Evolutionary conservation across 148 eudicot genomes (phyloP).

Genomic region (Camellia sinensis): DNA sequence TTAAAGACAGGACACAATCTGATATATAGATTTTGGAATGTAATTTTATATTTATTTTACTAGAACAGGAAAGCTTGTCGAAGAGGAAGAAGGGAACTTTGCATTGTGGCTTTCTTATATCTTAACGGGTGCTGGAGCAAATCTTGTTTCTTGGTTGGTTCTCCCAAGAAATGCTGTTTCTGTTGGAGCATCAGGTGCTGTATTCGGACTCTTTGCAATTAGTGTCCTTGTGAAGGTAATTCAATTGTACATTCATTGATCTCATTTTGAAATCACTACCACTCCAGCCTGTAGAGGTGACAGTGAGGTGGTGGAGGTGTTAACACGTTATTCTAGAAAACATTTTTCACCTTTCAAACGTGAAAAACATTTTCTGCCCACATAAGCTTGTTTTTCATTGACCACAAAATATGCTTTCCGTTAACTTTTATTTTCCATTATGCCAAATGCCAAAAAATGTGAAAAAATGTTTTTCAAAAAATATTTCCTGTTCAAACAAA

Average conservation of each 20-base stretch:
- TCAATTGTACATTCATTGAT: not conserved
- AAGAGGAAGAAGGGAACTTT: conserved; percentile 95
- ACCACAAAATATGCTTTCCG: too few species aligned
- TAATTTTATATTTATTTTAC: not conserved
- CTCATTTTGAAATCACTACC: not conserved
- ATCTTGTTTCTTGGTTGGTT: conserved; percentile 91
- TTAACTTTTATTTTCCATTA: too few species aligned
- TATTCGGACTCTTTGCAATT: conserved; percentile 94
- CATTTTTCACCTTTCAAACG: too few species aligned
- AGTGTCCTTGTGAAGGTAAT: conserved; percentile 92
- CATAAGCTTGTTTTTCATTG: too few species aligned
- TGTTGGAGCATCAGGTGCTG: conserved; percentile 97
- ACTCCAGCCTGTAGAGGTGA: too few species aligned
- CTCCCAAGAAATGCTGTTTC: conserved; percentile 94
- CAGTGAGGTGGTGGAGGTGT: too few species aligned
- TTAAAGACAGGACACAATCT: not conserved
- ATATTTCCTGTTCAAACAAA: too few species aligned
- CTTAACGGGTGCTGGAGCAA: conserved; percentile 93
- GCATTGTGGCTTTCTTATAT: conserved; percentile 92
- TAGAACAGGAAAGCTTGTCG: conserved; percentile 87
- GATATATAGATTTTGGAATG: not conserved
- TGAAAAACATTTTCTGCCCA: too few species aligned
- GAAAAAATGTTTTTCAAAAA: too few species aligned
- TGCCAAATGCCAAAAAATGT: too few species aligned
- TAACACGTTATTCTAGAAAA: too few species aligned